Base-by-base conservation (phyloP, 257 asterid genomes). In the Solanum paucissectum region DNA sequence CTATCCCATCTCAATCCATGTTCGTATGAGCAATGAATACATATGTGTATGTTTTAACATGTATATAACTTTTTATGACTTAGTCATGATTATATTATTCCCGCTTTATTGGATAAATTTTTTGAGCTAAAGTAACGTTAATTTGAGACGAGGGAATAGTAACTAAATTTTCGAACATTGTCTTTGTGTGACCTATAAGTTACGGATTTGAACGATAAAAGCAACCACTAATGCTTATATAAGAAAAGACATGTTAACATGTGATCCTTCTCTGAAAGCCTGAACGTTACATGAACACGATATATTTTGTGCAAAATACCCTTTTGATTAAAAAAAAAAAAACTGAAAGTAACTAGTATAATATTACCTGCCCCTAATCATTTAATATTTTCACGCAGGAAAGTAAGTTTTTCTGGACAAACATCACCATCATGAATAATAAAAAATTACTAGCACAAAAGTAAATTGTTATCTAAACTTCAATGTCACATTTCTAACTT, bases 391-490 rank as follows among this genome's bases (percentile, higher is more conserved):
- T 79, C 84, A 79, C 60, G 84, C 36, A 42, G 25, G 16, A 9
- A 42, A 44, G 37, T 79, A 44, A 79, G 2, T 79, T 33, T 10
- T 64, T 42, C n/a, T 73, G 87, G 88, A 37, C 85, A 86, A n/a
- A 18, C 13, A 66, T 84, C 90, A 73, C 88, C 83, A 88, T 88
- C 93, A 72, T 44, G 71, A 82, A 49, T 64, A 46, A 72, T 82
- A 86, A 88, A 62, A 89, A 44, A 42, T 89, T 88, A 86, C 29
- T 81, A 83, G 21, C 42, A n/a, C 76, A 86, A 88, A 87, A 86
- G 90, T 87, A 36, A 89, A 85, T 84, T 46, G 87, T 87, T 44
- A 87, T 87, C 86, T 85, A 89, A 87, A 74, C 34, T 84, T 88
- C 85, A 55, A 85, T 71, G 75, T 89, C 87, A 74, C 83, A 40